These are phyloP conservation scores for Bolboschoenoplectus hybrid DNA, from an alignment of 202 grass and related monocot species.

Conservation along the genomic window DNA sequence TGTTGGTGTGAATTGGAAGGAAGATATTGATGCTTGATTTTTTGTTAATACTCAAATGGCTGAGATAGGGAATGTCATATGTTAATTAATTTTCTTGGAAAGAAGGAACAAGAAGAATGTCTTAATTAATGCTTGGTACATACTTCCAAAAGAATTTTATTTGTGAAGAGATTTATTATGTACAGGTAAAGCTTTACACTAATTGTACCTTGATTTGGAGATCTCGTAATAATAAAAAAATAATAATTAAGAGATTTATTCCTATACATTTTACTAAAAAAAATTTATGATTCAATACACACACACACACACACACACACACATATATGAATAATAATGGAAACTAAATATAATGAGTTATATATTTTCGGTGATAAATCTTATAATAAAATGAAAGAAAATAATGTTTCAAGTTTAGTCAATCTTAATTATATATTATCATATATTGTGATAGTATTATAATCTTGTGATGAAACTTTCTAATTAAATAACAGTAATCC, in stretches of 20 bases:
- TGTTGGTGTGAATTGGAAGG: slow-evolving; percentile 26
- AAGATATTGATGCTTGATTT: slow-evolving; percentile 40
- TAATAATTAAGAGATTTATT: background rate
- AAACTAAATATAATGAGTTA: no score
- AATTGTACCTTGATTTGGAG: background rate
- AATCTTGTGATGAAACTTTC: no score
- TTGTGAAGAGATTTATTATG: background rate
- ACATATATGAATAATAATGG: no score
- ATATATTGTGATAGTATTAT: no score
- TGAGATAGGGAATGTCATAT: slow-evolving; percentile 31
- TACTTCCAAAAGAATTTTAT: background rate
- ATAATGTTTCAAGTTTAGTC: no score
- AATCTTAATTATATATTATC: no score
- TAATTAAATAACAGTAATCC: no score
- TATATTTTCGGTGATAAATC: no score
- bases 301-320: no score
- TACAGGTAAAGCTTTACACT: background rate
- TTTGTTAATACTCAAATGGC: slow-evolving; percentile 30
- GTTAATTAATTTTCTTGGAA: slow-evolving; percentile 35
- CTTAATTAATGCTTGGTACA: background rate
- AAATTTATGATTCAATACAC: no score
- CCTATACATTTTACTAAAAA: background rate
- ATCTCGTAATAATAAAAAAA: background rate
- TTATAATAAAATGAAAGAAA: no score
- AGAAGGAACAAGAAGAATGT: slow-evolving; percentile 30